Conservation (phyloP, 1,139 yeast genomes). For the Meyerozyma guilliermondii region DNA sequence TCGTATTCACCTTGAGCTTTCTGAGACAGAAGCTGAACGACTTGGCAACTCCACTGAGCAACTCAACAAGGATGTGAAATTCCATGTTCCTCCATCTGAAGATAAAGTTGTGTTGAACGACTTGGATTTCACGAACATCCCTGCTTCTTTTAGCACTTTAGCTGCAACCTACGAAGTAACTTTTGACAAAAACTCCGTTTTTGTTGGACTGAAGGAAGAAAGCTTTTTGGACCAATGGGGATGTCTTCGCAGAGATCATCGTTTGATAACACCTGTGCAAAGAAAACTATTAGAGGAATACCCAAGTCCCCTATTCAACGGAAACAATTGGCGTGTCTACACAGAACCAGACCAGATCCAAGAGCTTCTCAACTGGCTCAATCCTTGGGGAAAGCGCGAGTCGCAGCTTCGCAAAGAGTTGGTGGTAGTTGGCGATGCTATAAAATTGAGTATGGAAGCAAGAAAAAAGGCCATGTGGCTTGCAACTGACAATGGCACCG, state of each 20-base stretch:
- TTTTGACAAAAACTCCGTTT: not conserved
- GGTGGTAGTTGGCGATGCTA: slow-evolving; percentile 44
- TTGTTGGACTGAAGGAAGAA: slow-evolving; percentile 6
- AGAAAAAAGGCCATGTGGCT: slow-evolving; percentile 50
- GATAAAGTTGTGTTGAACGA: slow-evolving; percentile 10
- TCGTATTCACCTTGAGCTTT: slow-evolving; percentile 25
- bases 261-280: slow-evolving; percentile 41
- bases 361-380: slow-evolving; percentile 59
- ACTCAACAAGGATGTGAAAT: slow-evolving; percentile 14
- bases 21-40: slow-evolving; percentile 8
- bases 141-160: not conserved
- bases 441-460: slow-evolving; percentile 53
- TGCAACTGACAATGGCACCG: slow-evolving; percentile 24
- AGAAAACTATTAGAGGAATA: slow-evolving; percentile 68
- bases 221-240: slow-evolving; percentile 42
- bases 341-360: slow-evolving; percentile 60
- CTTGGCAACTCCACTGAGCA: slow-evolving; percentile 13
- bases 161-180: not conserved
- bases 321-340: slow-evolving; percentile 64
- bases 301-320: slow-evolving; percentile 47
- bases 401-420: slow-evolving; percentile 62
- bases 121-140: slow-evolving; percentile 7
- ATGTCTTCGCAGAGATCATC: slow-evolving; percentile 20
- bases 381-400: slow-evolving; percentile 76
- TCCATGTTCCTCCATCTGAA: slow-evolving; percentile 10